These are phyloP conservation scores for Rosa chinensis DNA, from an alignment of 306 rosid species.

Conservation along the genomic window DNA sequence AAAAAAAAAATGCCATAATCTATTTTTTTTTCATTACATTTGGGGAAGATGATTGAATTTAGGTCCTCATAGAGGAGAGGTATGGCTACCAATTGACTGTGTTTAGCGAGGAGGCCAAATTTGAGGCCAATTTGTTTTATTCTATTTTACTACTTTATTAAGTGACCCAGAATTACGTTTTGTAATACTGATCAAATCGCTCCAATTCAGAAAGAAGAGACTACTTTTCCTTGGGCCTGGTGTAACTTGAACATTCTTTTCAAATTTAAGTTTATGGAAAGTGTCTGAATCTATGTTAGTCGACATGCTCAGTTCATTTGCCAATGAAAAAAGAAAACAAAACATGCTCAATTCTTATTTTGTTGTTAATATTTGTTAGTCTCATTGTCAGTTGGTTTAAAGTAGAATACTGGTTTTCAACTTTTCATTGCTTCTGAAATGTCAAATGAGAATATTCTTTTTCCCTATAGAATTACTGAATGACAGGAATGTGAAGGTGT, in stretches of 20 bases:
- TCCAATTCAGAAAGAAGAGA: background rate
- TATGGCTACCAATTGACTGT: background rate
- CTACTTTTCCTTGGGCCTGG: background rate
- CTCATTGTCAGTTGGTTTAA: background rate
- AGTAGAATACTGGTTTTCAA: background rate
- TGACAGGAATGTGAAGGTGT: slow-evolving; percentile 15
- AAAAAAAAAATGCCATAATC: background rate
- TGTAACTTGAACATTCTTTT: background rate
- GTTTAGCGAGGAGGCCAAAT: background rate
- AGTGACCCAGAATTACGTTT: background rate
- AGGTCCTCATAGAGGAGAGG: background rate
- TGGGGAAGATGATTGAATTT: background rate
- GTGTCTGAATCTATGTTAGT: background rate
- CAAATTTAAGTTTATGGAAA: background rate
- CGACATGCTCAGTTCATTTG: background rate
- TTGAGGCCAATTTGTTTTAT: background rate
- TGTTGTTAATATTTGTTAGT: background rate
- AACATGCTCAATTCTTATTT: background rate
- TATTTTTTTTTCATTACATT: background rate
- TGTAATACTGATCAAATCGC: background rate
- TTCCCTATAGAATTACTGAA: background rate
- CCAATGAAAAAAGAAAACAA: background rate
- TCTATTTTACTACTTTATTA: background rate
- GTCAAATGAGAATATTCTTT: background rate
- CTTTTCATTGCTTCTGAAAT: background rate